phyloP scores from a whole-genome alignment of 1,139 yeast species.

The Saccharomycopsis hybrid region DNA sequence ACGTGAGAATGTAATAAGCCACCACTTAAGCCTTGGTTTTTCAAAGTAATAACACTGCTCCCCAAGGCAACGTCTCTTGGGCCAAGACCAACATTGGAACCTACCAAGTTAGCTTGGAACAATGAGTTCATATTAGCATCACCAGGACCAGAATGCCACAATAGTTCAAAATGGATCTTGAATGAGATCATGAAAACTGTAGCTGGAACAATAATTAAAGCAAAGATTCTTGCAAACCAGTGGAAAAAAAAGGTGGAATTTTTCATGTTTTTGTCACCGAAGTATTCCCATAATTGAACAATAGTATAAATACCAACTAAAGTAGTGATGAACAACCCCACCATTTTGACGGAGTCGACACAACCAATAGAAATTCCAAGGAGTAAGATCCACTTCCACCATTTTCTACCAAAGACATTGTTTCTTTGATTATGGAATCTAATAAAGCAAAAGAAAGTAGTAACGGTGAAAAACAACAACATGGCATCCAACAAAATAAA shows the following conservation, averaged over 20 bases:
- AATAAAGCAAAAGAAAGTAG: constrained; percentile 71
- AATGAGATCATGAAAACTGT: constrained; percentile 57
- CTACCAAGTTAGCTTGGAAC: constrained; percentile 87
- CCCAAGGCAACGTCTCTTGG: constrained; percentile 85
- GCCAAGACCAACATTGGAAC: constrained; percentile 76
- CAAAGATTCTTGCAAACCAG: constrained; percentile 59
- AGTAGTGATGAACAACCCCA: constrained; percentile 69
- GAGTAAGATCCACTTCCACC: constrained; percentile 91
- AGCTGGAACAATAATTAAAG: constrained; percentile 57
- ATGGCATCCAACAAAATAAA: constrained; percentile 94
- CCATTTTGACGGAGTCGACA: constrained; percentile 81
- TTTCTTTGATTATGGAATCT: constrained; percentile 72
- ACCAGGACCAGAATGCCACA: constrained; percentile 80
- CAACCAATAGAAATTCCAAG: constrained; percentile 76
- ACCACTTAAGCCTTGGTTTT: constrained; percentile 88
- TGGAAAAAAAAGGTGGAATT: constrained; percentile 48
- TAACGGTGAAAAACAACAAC: constrained; percentile 85
- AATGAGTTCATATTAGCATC: constrained; percentile 96
- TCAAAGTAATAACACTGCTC: constrained; percentile 70
- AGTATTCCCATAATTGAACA: constrained; percentile 63
- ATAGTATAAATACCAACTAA: constrained; percentile 72
- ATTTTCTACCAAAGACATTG: constrained; percentile 60
- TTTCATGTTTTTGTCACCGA: constrained; percentile 50
- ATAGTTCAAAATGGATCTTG: constrained; percentile 67
- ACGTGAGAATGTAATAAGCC: constrained; percentile 92